Evolutionary conservation across 2,329 filamentous ascomycete species (phyloP).

Genomic region (Fusarium coicis): DNA sequence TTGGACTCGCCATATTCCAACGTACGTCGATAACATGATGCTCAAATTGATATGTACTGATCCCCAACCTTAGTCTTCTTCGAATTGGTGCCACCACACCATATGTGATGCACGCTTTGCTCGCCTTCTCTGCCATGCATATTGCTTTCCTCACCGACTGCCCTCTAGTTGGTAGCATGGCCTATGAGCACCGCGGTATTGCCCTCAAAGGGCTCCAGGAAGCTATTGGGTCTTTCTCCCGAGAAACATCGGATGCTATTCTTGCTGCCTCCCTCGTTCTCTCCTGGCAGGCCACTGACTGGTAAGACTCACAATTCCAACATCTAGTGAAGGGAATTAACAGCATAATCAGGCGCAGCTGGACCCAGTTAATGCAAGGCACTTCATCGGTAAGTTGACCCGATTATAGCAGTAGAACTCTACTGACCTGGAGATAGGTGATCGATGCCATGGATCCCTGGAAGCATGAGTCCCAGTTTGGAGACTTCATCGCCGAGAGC

Average conservation of each 20-base stretch:
- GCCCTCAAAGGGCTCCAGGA: slow-evolving; percentile 90
- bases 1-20: slow-evolving; percentile 93
- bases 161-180: slow-evolving; percentile 84
- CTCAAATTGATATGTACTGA: slow-evolving; percentile 22
- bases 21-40: slow-evolving; percentile 66
- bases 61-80: slow-evolving; percentile 57
- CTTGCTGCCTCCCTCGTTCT: slow-evolving; percentile 91
- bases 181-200: slow-evolving; percentile 86
- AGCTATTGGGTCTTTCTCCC: slow-evolving; percentile 85
- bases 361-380: slow-evolving; percentile 92
- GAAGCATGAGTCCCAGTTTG: slow-evolving; percentile 90
- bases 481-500: slow-evolving; percentile 83
- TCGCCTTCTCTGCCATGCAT: slow-evolving; percentile 95
- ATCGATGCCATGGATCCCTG: slow-evolving; percentile 91
- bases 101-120: slow-evolving; percentile 93
- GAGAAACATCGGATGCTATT: slow-evolving; percentile 88
- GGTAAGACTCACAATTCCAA: slow-evolving; percentile 66
- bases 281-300: slow-evolving; percentile 96
- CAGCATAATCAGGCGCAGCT: slow-evolving; percentile 76
- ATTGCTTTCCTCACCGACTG: slow-evolving; percentile 90
- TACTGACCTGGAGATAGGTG: slow-evolving; percentile 63
- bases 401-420: not conserved
- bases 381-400: slow-evolving; percentile 78
- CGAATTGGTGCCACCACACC: slow-evolving; percentile 82
- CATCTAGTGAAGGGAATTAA: slow-evolving; percentile 27